Percentiles rank a stretch among this genome's conserved stretches.
Conservation (phyloP, 2,329 filamentous ascomycete genomes). For the Bipolaris oryzae region DNA sequence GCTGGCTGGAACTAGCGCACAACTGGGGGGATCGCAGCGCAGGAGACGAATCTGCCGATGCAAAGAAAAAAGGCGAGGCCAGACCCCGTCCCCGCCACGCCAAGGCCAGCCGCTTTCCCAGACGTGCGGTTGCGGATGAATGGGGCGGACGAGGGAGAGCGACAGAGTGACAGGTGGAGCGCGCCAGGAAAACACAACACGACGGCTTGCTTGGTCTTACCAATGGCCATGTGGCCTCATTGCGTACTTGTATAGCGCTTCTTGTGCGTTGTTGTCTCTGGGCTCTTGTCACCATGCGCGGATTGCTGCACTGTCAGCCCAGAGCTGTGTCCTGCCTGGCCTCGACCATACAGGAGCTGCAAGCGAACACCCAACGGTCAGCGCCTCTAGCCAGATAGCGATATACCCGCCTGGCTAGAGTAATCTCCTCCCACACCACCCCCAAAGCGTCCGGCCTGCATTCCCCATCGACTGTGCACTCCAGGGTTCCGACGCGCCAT, state of each 20-base stretch:
- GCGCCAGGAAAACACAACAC: no score
- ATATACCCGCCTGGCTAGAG: background rate
- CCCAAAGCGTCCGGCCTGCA: conserved; percentile 18
- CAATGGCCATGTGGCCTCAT: no score
- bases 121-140: background rate
- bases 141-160: background rate
- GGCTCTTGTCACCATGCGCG: no score
- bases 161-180: background rate
- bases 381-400: conserved; percentile 15
- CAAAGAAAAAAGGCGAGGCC: background rate
- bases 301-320: background rate
- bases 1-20: background rate
- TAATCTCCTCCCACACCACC: conserved; percentile 29
- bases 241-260: no score
- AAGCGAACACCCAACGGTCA: conserved; percentile 12
- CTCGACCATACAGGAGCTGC: conserved; percentile 10
- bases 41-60: conserved; percentile 1
- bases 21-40: conserved; percentile 6
- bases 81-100: conserved; percentile 12
- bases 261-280: no score
- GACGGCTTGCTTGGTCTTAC: no score
- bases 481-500: conserved; percentile 16
- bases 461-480: conserved; percentile 3
- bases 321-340: conserved; percentile 2
- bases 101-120: conserved; percentile 1